Evolutionary conservation across 805 yeast genomes (phyloP), one percentile per base, ranked within the genome.

Genomic region (Candida loeiensis): DNA sequence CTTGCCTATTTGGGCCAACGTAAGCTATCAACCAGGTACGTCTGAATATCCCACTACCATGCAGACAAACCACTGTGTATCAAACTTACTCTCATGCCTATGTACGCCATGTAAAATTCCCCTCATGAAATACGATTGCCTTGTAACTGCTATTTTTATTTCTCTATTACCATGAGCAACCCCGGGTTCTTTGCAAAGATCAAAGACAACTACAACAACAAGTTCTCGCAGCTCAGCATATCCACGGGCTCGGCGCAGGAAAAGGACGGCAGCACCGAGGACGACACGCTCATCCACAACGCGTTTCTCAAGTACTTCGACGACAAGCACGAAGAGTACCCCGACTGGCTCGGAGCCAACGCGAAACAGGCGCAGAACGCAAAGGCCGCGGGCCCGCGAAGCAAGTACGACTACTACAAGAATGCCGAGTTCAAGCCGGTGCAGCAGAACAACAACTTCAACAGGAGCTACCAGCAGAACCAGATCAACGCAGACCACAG

Each of bases 221-320:
- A 64, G 49, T 64, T 69, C 36, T 61, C 71, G 12, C 63, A 58
- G 33, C 53, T 69, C 26, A 58, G 69, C 2, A 43, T 66, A 7
- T 48, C 64, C 12, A 43, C 37, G 40, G 45, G 16, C 37, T 50
- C 11, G 39, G 39, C 24, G 44, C 32, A 24, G 18, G 74, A 69
- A 27, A 63, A 59, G 32, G 74, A 69, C 50, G 74, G 74, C 4
- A 38, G 42, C 36, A 41, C 58, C 2, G 68, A 59, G 27, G 61
- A 62, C 34, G 70, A 63, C 22, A 69, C 74, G 1, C 55, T 69
- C 40, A 61, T 69, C 45, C 73, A 69, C 54, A 60, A 64, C 44
- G 73, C 74, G 2, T 68, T 69, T 44, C 67, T 66, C 28, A 60
- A 59, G 37, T 64, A 62, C 47, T 69, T 54, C 40, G 70, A 67